Conservation (phyloP, 192 early-diverging fungal genomes). For the Oehlia diaphana region DNA sequence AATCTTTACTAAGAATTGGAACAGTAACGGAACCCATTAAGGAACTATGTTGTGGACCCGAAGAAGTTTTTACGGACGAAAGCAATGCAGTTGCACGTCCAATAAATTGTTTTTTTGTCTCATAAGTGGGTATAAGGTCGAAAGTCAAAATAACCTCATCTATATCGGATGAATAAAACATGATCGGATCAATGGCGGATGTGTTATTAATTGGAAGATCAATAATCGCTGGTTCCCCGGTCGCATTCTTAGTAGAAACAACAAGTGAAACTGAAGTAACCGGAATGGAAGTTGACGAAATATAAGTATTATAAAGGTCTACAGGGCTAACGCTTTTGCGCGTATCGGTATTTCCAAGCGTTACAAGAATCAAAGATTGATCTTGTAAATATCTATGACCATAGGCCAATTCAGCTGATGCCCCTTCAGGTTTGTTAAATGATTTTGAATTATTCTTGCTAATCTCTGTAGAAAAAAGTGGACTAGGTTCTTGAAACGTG, state of each 20-base stretch:
- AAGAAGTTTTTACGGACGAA: conserved; percentile 48
- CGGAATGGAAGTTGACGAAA: conserved; percentile 26
- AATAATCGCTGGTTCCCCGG: conserved; percentile 54
- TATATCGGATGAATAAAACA: conserved; percentile 49
- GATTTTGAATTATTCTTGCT: conserved; percentile 15
- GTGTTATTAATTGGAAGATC: conserved; percentile 52
- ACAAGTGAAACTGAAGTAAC: conserved; percentile 49
- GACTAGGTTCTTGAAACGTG: conserved; percentile 31
- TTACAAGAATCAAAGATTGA: conserved; percentile 63
- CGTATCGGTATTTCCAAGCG: conserved; percentile 61
- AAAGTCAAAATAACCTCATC: conserved; percentile 57
- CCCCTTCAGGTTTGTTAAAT: conserved; percentile 6
- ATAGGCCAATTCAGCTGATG: conserved; percentile 53
- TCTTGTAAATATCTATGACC: conserved; percentile 63
- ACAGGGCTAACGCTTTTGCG: conserved; percentile 49
- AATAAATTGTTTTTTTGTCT: conserved; percentile 44
- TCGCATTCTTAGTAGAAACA: conserved; percentile 59
- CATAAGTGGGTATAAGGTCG: conserved; percentile 60
- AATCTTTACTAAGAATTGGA: conserved; percentile 52
- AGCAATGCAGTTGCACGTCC: conserved; percentile 60
- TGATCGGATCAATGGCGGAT: conserved; percentile 54
- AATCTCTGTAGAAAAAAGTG: conserved; percentile 23
- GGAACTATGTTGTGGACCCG: conserved; percentile 40
- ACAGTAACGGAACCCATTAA: conserved; percentile 59
- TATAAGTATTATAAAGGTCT: conserved; percentile 36